Evolutionary conservation across 2,329 filamentous ascomycete genomes (phyloP), one percentile per base, ranked within the genome.

Genomic region (Scolecobasidium constrictum): DNA sequence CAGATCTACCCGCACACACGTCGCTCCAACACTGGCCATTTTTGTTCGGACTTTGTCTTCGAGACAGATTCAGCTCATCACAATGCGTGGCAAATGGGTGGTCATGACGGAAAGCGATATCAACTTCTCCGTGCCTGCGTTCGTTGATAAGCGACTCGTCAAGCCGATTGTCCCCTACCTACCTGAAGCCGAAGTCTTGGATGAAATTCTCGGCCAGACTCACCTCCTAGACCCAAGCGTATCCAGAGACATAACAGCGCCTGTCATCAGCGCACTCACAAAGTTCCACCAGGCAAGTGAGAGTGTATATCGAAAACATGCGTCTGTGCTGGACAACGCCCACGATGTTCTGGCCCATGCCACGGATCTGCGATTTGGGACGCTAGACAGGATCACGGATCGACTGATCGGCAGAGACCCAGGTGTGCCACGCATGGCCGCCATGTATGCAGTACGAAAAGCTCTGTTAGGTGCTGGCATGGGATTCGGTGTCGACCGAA

Each of bases 391-490:
- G 15, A 67, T 73, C 35, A 64, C 71, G 1, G 57, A 60, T 23
- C 60, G 53, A 5, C 52, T 75, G 18, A 55, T 67, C 42, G 49
- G 50, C 48, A 42, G 61, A 69, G 1, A 49, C 53, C 1, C 45
- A 53, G 49, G 68, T 22, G 18, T 15, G 11, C 35, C 42, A 18
- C 21, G 59, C 55, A 56, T 67, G 1, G 53, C 67, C 20, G 69
- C 72, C 6, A 60, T 86, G 4, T 83, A 86, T 52, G 83, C 84
- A 3, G 76, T 87, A 5, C 80, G 86, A 50, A 74, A 74, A 44
- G 72, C 79, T 6, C 56, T 90, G 5, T 57, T 70, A 20, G 7
- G 22, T 15, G 34, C 19, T 7, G 21, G 22, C 16, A 22, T 39
- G 3, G 33, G 40, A 12, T 46, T 46, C 26, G 34, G 26, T 16